Evolutionary conservation across 202 grass and related monocot genomes (phyloP).

Genomic region (Cymbopogon flexuosus): DNA sequence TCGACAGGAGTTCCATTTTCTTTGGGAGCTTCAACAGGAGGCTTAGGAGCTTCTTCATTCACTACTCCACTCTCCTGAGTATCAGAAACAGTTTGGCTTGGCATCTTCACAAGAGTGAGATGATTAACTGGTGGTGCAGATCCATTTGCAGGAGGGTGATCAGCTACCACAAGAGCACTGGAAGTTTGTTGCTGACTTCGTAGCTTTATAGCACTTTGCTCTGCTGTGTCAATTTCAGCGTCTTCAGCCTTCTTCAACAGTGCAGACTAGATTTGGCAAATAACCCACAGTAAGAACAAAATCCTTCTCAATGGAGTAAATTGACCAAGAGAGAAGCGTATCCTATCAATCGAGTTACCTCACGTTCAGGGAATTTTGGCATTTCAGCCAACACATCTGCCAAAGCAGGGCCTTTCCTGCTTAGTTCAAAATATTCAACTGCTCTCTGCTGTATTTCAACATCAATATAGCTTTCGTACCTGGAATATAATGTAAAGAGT

Average conservation of each 20-base stretch:
- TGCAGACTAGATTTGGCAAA: slow-evolving; percentile 78
- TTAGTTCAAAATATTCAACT: slow-evolving; percentile 91
- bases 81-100: slow-evolving; percentile 69
- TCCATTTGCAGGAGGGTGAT: slow-evolving; percentile 68
- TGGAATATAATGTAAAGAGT: slow-evolving; percentile 33
- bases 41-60: slow-evolving; percentile 40
- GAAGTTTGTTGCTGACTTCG: slow-evolving; percentile 91
- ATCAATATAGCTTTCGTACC: slow-evolving; percentile 97
- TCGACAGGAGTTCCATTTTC: slow-evolving; percentile 61
- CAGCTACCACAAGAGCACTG: slow-evolving; percentile 78
- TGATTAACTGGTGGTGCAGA: slow-evolving; percentile 54
- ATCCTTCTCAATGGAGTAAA: slow-evolving; percentile 20
- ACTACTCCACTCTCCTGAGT: slow-evolving; percentile 49
- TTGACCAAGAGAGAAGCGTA: slow-evolving; percentile 6
- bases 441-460: slow-evolving; percentile 98
- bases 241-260: slow-evolving; percentile 96
- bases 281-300: slow-evolving; percentile 17
- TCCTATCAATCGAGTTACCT: slow-evolving; percentile 45
- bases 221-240: slow-evolving; percentile 94
- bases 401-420: slow-evolving; percentile 81
- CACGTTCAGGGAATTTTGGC: slow-evolving; percentile 96
- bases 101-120: slow-evolving; percentile 83
- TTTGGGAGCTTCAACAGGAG: slow-evolving; percentile 30
- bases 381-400: slow-evolving; percentile 94
- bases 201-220: slow-evolving; percentile 98